Evolutionary conservation across 1,139 yeast species (phyloP).

Genomic region (Taphrina wiesneri): DNA sequence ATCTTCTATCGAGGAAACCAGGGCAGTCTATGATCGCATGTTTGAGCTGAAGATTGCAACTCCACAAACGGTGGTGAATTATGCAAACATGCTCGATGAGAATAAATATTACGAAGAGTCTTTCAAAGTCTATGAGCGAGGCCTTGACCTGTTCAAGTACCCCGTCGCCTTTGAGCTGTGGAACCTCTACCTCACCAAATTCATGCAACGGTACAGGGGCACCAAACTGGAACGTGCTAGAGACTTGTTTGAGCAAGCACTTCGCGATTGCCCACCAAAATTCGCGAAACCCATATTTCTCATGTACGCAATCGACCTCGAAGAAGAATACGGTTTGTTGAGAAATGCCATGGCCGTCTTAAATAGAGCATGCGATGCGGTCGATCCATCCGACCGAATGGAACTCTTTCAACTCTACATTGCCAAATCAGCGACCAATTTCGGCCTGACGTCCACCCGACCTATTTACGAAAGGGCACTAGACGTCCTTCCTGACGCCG

Average conservation of each 20-base stretch:
- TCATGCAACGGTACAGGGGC: conserved; percentile 47
- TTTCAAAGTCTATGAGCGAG: conserved; percentile 67
- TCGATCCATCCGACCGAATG: conserved; percentile 45
- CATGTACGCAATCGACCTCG: conserved; percentile 61
- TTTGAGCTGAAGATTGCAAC: conserved; percentile 69
- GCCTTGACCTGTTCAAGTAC: conserved; percentile 61
- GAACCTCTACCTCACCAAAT: conserved; percentile 64
- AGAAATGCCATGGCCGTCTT: conserved; percentile 52
- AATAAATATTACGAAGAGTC: conserved; percentile 55
- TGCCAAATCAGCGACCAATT: conserved; percentile 45
- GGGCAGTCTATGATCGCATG: conserved; percentile 59
- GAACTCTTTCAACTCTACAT: conserved; percentile 47
- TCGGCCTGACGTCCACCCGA: conserved; percentile 48
- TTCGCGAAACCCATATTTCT: conserved; percentile 55
- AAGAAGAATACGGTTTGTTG: conserved; percentile 54
- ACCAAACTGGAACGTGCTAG: conserved; percentile 59
- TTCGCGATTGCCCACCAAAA: conserved; percentile 55
- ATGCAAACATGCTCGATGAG: conserved; percentile 62
- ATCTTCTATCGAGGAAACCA: conserved; percentile 51
- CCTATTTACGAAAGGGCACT: conserved; percentile 52
- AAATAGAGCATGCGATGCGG: conserved; percentile 49
- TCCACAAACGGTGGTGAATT: conserved; percentile 64
- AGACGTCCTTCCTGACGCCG: conserved; percentile 48
- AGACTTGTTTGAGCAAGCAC: conserved; percentile 70
- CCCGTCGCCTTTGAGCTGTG: conserved; percentile 71